phyloP scores from a whole-genome alignment of 208 protist genomes.

The Leishmania turanica region DNA sequence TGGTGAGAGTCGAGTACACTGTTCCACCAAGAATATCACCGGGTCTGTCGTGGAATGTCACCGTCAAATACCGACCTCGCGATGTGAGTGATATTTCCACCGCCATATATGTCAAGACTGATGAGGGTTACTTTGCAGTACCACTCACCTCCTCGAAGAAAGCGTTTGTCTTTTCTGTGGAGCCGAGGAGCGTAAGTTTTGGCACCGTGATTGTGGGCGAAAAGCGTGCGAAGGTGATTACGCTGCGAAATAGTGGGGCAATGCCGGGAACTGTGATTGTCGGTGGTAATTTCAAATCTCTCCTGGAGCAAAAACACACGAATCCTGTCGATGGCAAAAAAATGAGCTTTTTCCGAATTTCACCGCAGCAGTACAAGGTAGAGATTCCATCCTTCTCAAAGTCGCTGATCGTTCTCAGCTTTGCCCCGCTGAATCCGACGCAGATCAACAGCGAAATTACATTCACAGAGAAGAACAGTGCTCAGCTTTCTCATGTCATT shows the following conservation, averaged over 20 bases:
- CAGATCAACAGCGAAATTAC: slow-evolving; percentile 48
- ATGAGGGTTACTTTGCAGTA: slow-evolving; percentile 69
- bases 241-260: slow-evolving; percentile 74
- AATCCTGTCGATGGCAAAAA: slow-evolving; percentile 37
- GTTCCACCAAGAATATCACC: slow-evolving; percentile 80
- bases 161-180: slow-evolving; percentile 42
- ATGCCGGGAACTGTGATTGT: slow-evolving; percentile 57
- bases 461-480: slow-evolving; percentile 50
- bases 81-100: slow-evolving; percentile 65
- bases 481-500: slow-evolving; percentile 26
- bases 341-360: slow-evolving; percentile 48
- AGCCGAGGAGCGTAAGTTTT: slow-evolving; percentile 63
- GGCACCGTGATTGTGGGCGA: slow-evolving; percentile 80
- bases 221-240: slow-evolving; percentile 43
- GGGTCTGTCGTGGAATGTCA: slow-evolving; percentile 74
- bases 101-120: slow-evolving; percentile 58
- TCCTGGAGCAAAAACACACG: slow-evolving; percentile 51
- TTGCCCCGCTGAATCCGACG: slow-evolving; percentile 47
- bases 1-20: slow-evolving; percentile 58
- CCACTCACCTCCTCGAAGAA: slow-evolving; percentile 62
- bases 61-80: slow-evolving; percentile 65
- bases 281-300: slow-evolving; percentile 62
- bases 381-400: slow-evolving; percentile 53
- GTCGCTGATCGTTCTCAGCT: slow-evolving; percentile 44
- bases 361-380: slow-evolving; percentile 51